phyloP scores from a whole-genome alignment of 208 protist genomes.

The Acanthamoeba lugdunensis region DNA sequence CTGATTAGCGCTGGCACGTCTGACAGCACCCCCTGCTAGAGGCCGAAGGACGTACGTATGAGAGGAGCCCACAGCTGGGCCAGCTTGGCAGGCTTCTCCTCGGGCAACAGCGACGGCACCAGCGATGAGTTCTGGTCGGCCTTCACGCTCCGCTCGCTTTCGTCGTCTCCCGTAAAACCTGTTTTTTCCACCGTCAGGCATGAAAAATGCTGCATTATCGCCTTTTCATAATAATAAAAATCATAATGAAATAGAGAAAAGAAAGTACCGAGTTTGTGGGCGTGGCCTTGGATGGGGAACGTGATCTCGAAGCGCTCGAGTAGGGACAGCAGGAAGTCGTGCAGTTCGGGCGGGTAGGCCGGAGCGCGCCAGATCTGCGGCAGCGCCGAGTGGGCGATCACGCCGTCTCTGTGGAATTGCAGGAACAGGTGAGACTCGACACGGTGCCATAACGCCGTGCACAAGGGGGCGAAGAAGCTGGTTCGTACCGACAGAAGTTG shows the following conservation, averaged over 20 bases:
- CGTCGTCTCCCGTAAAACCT: background rate
- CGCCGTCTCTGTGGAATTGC: background rate
- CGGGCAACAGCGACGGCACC: too few species aligned
- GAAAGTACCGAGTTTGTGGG: background rate
- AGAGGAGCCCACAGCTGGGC: background rate
- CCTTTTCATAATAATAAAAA: too few species aligned
- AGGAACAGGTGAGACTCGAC: background rate
- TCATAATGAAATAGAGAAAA: background rate
- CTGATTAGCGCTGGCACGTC: too few species aligned
- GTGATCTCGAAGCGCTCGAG: slow-evolving; percentile 58
- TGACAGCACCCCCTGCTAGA: too few species aligned
- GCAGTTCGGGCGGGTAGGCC: background rate
- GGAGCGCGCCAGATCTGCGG: slow-evolving; percentile 51
- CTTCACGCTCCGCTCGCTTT: background rate
- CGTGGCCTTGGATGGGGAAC: background rate
- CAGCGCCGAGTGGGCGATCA: background rate
- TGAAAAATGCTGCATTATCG: background rate
- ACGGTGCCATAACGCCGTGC: too few species aligned
- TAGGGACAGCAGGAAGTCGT: slow-evolving; percentile 58
- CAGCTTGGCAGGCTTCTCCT: too few species aligned
- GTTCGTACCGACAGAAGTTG: slow-evolving; percentile 67
- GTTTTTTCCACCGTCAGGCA: background rate
- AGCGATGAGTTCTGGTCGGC: background rate
- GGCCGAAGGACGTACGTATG: too few species aligned
- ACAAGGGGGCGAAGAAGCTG: too few species aligned